Percentiles rank a stretch among this genome's conserved stretches.
Evolutionary conservation across 1,284 basidiomycete species (phyloP).

Genomic region (Inonotus obliquus): DNA sequence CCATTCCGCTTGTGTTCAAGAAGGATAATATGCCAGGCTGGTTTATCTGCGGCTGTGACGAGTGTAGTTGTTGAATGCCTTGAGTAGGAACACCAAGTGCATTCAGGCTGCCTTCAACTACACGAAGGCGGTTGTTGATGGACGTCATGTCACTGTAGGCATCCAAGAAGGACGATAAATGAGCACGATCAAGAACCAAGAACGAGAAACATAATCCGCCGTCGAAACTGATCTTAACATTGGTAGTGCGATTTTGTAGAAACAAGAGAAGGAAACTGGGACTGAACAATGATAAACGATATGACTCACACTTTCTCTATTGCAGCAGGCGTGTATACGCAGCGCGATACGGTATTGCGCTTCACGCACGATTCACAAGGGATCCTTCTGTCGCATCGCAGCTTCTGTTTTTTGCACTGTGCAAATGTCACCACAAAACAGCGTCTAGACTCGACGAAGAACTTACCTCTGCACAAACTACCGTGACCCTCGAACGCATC

Average conservation of each 20-base stretch:
- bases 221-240: too few species aligned
- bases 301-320: slow-evolving; percentile 71
- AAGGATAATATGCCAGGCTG: not conserved
- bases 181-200: not conserved
- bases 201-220: not conserved
- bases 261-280: too few species aligned
- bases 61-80: not conserved
- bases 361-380: slow-evolving; percentile 75
- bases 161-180: not conserved
- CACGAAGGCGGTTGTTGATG: slow-evolving; percentile 8
- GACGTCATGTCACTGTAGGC: slow-evolving; percentile 12
- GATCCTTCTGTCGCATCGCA: slow-evolving; percentile 72
- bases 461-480: slow-evolving; percentile 75
- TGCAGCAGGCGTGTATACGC: slow-evolving; percentile 73
- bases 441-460: not conserved
- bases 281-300: too few species aligned
- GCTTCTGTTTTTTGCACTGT: slow-evolving; percentile 78
- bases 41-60: slow-evolving; percentile 18
- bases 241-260: too few species aligned
- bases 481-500: slow-evolving; percentile 74
- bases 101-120: slow-evolving; percentile 9
- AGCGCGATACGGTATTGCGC: slow-evolving; percentile 66
- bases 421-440: not conserved
- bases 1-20: not conserved
- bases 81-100: not conserved